phyloP scores from a whole-genome alignment of 2,329 filamentous ascomycete species.

The Pseudogymnoascus sp. region DNA sequence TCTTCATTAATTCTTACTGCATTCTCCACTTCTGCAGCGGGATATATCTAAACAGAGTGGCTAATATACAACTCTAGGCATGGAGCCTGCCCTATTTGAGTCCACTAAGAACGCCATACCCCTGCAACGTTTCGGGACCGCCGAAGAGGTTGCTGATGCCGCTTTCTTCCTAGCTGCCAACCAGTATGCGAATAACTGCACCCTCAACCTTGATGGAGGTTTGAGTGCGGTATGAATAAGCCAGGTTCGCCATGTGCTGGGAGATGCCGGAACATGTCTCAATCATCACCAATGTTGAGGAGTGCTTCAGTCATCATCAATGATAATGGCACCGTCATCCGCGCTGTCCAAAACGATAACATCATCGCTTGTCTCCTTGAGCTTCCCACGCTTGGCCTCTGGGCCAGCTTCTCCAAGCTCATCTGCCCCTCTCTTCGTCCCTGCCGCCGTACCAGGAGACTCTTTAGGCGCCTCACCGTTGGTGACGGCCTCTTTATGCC shows the following conservation, averaged over 20 bases:
- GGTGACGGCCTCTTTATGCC: neutral
- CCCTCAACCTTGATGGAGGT: conserved; percentile 80
- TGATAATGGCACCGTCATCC: conserved; percentile 57
- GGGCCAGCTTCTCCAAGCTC: conserved; percentile 18
- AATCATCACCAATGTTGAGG: neutral
- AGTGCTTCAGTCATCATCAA: conserved; percentile 50
- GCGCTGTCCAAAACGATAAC: conserved; percentile 29
- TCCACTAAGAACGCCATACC: conserved; percentile 47
- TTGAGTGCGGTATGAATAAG: conserved; percentile 55
- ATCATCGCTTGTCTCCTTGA: conserved; percentile 32
- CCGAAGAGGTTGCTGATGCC: conserved; percentile 73
- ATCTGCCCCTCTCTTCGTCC: conserved; percentile 27
- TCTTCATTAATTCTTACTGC: conserved; percentile 16
- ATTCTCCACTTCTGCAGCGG: conserved; percentile 24
- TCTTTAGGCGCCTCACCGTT: neutral
- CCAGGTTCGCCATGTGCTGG: neutral
- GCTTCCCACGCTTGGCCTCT: conserved; percentile 25
- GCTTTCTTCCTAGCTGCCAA: conserved; percentile 71
- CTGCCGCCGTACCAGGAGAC: neutral
- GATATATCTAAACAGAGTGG: conserved; percentile 10
- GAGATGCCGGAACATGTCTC: neutral
- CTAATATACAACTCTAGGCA: conserved; percentile 36
- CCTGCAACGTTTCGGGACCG: conserved; percentile 55
- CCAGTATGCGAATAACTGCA: conserved; percentile 77
- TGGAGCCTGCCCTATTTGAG: conserved; percentile 32